A percentile compares a stretch with the other conserved stretches of the same genome.
These are phyloP conservation scores for Nemania sp. DNA, from an alignment of 2,329 filamentous ascomycete genomes.

Conservation along the genomic window DNA sequence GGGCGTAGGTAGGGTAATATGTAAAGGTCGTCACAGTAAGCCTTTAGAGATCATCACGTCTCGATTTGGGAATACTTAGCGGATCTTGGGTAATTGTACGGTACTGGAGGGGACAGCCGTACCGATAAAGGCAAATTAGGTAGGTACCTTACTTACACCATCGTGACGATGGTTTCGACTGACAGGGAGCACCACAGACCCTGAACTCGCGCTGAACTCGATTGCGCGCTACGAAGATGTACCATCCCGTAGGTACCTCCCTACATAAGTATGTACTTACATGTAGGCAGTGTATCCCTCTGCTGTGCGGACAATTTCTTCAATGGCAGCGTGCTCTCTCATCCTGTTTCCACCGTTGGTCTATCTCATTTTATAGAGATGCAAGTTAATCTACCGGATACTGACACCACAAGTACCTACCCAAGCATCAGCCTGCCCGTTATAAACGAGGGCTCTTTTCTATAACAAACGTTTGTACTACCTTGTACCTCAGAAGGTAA, in stretches of 20 bases:
- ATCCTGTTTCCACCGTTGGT: background rate
- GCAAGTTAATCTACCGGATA: background rate
- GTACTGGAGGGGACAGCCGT: too few species aligned
- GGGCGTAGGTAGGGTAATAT: background rate
- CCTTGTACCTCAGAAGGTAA: too few species aligned
- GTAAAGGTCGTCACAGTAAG: constrained; percentile 19
- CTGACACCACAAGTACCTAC: background rate
- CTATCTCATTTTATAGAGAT: background rate
- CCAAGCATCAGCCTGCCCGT: background rate
- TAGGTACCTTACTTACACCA: too few species aligned
- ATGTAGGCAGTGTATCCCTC: background rate
- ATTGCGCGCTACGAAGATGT: background rate
- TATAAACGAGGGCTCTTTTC: background rate
- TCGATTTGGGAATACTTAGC: constrained; percentile 1
- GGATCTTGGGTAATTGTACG: background rate
- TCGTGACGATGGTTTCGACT: constrained; percentile 20
- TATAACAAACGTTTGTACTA: too few species aligned
- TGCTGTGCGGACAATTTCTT: too few species aligned
- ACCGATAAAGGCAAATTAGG: too few species aligned
- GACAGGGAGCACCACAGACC: background rate
- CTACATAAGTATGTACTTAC: background rate
- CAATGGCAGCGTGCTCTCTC: too few species aligned
- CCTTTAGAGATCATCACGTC: constrained; percentile 9
- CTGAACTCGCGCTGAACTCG: too few species aligned
- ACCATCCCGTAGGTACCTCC: too few species aligned